Evolutionary conservation across 1,139 yeast species (phyloP).

Genomic region (Groenewaldozyma auringiensis): DNA sequence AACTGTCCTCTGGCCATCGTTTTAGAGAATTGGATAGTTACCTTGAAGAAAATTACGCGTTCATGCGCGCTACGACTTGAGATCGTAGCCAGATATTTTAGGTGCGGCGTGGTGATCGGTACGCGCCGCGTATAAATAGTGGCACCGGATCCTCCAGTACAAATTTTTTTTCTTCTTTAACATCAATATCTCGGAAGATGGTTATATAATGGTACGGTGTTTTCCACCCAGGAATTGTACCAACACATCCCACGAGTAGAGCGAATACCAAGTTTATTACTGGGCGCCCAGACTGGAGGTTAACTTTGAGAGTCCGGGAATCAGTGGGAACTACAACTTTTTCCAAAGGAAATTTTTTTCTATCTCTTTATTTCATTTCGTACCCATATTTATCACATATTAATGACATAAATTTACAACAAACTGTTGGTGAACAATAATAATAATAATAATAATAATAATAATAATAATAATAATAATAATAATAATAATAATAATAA

Average conservation of each 20-base stretch:
- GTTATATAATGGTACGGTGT: background rate
- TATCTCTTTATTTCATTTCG: no score
- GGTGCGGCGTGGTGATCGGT: no score
- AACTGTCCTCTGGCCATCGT: slow-evolving; percentile 51
- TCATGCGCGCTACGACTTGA: no score
- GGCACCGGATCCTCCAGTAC: background rate
- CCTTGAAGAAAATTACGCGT: no score
- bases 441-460: background rate
- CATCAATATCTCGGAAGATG: slow-evolving; percentile 11
- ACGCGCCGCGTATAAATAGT: no score
- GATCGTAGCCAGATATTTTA: no score
- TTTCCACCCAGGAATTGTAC: slow-evolving; percentile 4
- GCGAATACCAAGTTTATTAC: slow-evolving; percentile 24
- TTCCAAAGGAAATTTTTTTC: no score
- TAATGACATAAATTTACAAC: no score
- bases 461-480: background rate
- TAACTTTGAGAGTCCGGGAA: slow-evolving; percentile 29
- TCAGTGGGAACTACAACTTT: slow-evolving; percentile 28
- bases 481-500: background rate
- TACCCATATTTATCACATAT: no score
- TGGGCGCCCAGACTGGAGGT: slow-evolving; percentile 32
- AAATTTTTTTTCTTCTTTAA: slow-evolving; percentile 13
- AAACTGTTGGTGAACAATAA: no score
- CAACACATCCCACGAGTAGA: slow-evolving; percentile 17
- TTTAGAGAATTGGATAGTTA: no score